These are phyloP conservation scores for Termitomyces bulborhizus DNA, from an alignment of 768 basidiomycete species.

Conservation along the genomic window DNA sequence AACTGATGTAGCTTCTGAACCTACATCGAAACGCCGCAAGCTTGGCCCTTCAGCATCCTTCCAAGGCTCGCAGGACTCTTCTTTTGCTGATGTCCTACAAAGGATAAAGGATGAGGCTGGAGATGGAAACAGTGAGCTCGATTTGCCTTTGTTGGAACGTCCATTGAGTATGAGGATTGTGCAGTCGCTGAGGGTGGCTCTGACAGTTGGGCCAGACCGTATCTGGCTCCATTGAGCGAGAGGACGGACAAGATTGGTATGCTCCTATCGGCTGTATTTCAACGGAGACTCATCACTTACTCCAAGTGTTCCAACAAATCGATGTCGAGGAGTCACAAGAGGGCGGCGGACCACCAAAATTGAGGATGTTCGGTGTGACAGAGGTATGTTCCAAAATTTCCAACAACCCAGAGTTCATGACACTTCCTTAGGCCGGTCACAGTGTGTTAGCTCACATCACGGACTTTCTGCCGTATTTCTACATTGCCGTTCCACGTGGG, in stretches of 20 bases:
- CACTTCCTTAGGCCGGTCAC: slow-evolving; percentile 57
- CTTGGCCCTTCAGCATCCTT: slow-evolving; percentile 33
- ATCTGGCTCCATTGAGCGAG: slow-evolving; percentile 45
- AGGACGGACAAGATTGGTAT: slow-evolving; percentile 64
- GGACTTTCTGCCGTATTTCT: slow-evolving; percentile 91
- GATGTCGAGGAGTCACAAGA: slow-evolving; percentile 71
- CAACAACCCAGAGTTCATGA: neutral
- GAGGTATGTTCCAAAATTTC: slow-evolving; percentile 40
- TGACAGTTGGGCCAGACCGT: slow-evolving; percentile 66
- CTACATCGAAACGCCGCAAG: slow-evolving; percentile 51
- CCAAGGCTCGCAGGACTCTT: slow-evolving; percentile 35
- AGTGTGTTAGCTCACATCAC: slow-evolving; percentile 83
- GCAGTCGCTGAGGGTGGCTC: slow-evolving; percentile 74
- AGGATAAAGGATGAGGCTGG: slow-evolving; percentile 48
- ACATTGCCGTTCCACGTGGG: slow-evolving; percentile 80
- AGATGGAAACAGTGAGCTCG: slow-evolving; percentile 34
- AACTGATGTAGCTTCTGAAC: slow-evolving; percentile 23
- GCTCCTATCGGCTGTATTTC: slow-evolving; percentile 15
- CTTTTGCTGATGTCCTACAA: slow-evolving; percentile 62
- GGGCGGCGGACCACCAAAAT: slow-evolving; percentile 31
- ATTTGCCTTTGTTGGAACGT: neutral
- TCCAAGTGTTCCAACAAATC: slow-evolving; percentile 89
- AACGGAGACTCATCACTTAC: neutral
- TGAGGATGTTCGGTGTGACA: slow-evolving; percentile 88
- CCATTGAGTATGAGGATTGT: neutral